These are phyloP conservation scores for Tylopilus plumbeoviolaceoides DNA, from an alignment of 768 basidiomycete species.

Conservation along the genomic window DNA sequence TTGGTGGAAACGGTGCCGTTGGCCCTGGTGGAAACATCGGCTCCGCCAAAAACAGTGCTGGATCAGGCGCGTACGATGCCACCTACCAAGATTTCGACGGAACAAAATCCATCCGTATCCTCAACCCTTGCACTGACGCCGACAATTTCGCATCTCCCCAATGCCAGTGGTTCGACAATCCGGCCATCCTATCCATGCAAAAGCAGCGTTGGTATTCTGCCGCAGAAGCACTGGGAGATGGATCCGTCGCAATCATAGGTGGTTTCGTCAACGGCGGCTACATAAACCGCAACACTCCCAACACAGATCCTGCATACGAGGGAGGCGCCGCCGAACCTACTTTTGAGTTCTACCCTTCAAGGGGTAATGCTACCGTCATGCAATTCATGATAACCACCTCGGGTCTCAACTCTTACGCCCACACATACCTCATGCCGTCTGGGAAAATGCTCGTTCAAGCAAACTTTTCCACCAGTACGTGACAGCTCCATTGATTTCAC, in stretches of 20 bases:
- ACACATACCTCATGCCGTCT: slow-evolving; percentile 69
- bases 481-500: background rate
- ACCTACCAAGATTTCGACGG: slow-evolving; percentile 81
- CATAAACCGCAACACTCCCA: slow-evolving; percentile 71
- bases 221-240: slow-evolving; percentile 72
- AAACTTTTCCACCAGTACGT: slow-evolving; percentile 45
- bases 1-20: slow-evolving; percentile 77
- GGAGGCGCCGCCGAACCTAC: slow-evolving; percentile 78
- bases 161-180: slow-evolving; percentile 74
- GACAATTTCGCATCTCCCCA: slow-evolving; percentile 44
- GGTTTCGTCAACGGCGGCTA: slow-evolving; percentile 78
- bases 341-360: slow-evolving; percentile 77
- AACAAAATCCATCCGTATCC: slow-evolving; percentile 69
- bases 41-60: slow-evolving; percentile 43
- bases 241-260: slow-evolving; percentile 75
- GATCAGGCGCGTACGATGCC: slow-evolving; percentile 54
- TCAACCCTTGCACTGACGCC: slow-evolving; percentile 64
- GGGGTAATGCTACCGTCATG: slow-evolving; percentile 49
- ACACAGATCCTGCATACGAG: slow-evolving; percentile 55
- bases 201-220: slow-evolving; percentile 75
- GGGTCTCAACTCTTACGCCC: slow-evolving; percentile 75
- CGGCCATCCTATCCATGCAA: slow-evolving; percentile 59
- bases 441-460: slow-evolving; percentile 82
- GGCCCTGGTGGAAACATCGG: slow-evolving; percentile 60
- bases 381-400: slow-evolving; percentile 68